Evolutionary conservation across 2,329 filamentous ascomycete genomes (phyloP).

Genomic region (Apiospora sp.): DNA sequence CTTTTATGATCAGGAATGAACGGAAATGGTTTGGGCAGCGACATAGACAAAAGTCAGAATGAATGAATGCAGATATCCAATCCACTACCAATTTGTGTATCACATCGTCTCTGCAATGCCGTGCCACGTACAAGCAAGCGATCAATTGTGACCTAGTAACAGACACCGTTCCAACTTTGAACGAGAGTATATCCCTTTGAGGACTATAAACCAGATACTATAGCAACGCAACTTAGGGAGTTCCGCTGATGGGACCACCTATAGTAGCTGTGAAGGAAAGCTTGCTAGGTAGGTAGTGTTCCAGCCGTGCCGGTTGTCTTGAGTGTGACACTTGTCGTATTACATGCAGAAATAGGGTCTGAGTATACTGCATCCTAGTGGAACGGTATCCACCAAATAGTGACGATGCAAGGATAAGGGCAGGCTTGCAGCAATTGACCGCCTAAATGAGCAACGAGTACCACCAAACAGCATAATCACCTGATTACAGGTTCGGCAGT

Average conservation of each 20-base stretch:
- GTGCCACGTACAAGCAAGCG: background rate
- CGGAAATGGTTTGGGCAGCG: conserved; percentile 28
- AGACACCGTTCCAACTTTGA: background rate
- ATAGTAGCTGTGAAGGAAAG: background rate
- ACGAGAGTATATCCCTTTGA: no score
- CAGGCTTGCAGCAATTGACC: background rate
- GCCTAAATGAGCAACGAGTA: background rate
- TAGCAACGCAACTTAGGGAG: background rate
- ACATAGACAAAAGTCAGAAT: conserved; percentile 31
- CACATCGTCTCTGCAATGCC: background rate
- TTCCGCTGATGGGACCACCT: background rate
- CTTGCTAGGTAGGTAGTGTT: background rate
- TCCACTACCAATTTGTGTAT: background rate
- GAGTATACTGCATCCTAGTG: background rate
- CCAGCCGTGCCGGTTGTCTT: background rate
- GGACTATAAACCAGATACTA: background rate
- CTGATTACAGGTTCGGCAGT: conserved; percentile 1
- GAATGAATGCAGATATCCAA: conserved; percentile 25
- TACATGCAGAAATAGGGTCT: conserved; percentile 7
- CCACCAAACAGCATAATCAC: background rate
- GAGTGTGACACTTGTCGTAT: background rate
- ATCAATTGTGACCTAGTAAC: background rate
- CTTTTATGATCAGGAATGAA: conserved; percentile 30
- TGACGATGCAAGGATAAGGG: background rate
- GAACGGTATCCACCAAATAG: conserved; percentile 5